Evolutionary conservation across 441 rosid genomes (phyloP).

Genomic region (Flueggea neowawraea): DNA sequence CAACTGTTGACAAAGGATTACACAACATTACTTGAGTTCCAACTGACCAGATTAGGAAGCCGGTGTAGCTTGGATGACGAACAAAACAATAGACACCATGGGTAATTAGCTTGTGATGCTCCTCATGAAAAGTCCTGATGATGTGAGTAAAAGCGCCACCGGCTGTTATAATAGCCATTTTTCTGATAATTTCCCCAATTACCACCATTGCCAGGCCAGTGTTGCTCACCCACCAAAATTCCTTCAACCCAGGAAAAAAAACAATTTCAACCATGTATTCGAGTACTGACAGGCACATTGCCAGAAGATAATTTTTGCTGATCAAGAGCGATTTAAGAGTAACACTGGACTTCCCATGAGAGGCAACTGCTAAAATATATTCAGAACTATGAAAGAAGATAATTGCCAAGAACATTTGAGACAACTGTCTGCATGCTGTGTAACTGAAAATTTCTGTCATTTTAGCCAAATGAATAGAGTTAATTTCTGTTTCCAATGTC

Average conservation of each 20-base stretch:
- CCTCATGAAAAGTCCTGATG: constrained; percentile 56
- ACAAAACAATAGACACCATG: constrained; percentile 52
- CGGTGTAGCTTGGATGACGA: constrained; percentile 81
- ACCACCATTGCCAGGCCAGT: constrained; percentile 56
- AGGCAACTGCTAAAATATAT: constrained; percentile 46
- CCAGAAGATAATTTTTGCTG: constrained; percentile 56
- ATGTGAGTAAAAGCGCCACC: constrained; percentile 70
- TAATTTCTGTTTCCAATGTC: constrained; percentile 10
- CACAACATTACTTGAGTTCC: constrained; percentile 87
- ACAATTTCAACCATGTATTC: constrained; percentile 53
- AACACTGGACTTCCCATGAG: constrained; percentile 63
- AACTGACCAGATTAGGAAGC: constrained; percentile 76
- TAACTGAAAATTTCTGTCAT: constrained; percentile 56
- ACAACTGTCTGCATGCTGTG: constrained; percentile 57
- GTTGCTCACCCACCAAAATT: constrained; percentile 63
- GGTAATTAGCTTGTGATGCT: constrained; percentile 62
- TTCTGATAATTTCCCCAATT: constrained; percentile 59
- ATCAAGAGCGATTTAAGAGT: constrained; percentile 59
- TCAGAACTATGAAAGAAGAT: constrained; percentile 75
- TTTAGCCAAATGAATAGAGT: constrained; percentile 13
- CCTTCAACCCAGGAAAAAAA: constrained; percentile 64
- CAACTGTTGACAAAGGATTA: constrained; percentile 60
- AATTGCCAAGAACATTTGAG: constrained; percentile 46
- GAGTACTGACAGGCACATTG: constrained; percentile 53
- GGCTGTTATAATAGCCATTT: constrained; percentile 67